A percentile compares a stretch with the other conserved stretches of the same genome.
Evolutionary conservation across 805 yeast genomes (phyloP).

Genomic region (Schwanniomyces vanrijiae): DNA sequence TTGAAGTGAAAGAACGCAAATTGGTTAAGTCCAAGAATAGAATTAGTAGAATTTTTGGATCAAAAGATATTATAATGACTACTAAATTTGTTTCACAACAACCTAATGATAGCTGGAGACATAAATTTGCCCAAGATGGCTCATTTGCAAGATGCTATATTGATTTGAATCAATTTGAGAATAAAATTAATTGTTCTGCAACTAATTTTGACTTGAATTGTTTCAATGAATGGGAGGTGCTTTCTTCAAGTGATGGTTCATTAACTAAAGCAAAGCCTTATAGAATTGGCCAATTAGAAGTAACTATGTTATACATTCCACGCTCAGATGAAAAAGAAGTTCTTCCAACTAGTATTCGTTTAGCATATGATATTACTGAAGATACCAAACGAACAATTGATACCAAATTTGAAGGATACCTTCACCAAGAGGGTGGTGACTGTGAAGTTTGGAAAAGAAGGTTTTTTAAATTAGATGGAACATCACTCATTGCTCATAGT

Average conservation of each 20-base stretch:
- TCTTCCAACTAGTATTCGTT: constrained; percentile 67
- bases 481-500: constrained; percentile 72
- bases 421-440: constrained; percentile 93
- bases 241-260: constrained; percentile 20
- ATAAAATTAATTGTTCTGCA: constrained; percentile 53
- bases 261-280: constrained; percentile 47
- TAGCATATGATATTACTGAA: constrained; percentile 37
- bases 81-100: constrained; percentile 54
- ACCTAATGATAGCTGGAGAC: constrained; percentile 59
- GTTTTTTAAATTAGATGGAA: constrained; percentile 70
- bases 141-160: constrained; percentile 82
- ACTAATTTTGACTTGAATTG: constrained; percentile 57
- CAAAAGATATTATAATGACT: constrained; percentile 46
- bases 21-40: constrained; percentile 46
- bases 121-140: constrained; percentile 77
- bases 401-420: constrained; percentile 56
- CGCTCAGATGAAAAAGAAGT: constrained; percentile 58
- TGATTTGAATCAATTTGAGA: constrained; percentile 57
- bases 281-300: constrained; percentile 63
- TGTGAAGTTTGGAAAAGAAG: constrained; percentile 71
- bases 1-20: constrained; percentile 61
- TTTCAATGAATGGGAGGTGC: constrained; percentile 78
- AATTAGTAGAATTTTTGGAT: constrained; percentile 48
- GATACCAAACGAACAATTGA: constrained; percentile 28
- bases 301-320: constrained; percentile 69